Base-by-base conservation (phyloP, 2,329 filamentous ascomycete genomes). In the Fusarium longipes region DNA sequence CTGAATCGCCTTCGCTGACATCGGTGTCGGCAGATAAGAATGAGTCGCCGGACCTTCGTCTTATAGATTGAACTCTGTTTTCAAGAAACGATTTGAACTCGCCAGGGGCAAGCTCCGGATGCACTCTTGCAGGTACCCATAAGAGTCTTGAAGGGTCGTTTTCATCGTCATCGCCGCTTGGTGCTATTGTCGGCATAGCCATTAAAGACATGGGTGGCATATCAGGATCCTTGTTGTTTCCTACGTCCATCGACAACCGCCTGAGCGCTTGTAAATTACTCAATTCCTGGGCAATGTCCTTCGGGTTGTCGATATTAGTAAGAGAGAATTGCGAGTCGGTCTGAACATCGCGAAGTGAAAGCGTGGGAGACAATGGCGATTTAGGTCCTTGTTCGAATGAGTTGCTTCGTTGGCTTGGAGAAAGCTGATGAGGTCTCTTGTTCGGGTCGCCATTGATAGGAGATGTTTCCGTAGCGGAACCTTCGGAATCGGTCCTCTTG, bases 31-130 rank as follows among this genome's bases (percentile, higher is more conserved):
- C 80, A 29, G 88, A 87, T 44, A 93, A 80, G 35, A 84, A 84
- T 66, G 84, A 90, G 70, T 90, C 93, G 24, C 91, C 90, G 1
- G 94, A 97, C 72, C 92, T 88, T 69, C 94, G 86, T 77, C 93
- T 90, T 71, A 98, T 97, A 33, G 92, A 91, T 71, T 97, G 92
- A 14, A 97, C 93, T 74, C 94, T 90, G 65, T 94, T 96, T 74
- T 99, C 95, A 3, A 99, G 86, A 71, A 98, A 99, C 2, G 91
- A 95, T 79, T 97, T 97, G 83, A 98, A 99, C 72, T 97, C 96
- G 75, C 92, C 93, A 2, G 96, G 96, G 4, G 96, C 96, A 47
- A 99, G 83, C 78, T 99, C 96, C 1, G 96, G 96, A 73, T 99
- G 96, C 27, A 99, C 86, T 59, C 93, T 89, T 24, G 96, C 96